phyloP scores from a whole-genome alignment of 768 basidiomycete species.

The Podaxis mareebaensis region DNA sequence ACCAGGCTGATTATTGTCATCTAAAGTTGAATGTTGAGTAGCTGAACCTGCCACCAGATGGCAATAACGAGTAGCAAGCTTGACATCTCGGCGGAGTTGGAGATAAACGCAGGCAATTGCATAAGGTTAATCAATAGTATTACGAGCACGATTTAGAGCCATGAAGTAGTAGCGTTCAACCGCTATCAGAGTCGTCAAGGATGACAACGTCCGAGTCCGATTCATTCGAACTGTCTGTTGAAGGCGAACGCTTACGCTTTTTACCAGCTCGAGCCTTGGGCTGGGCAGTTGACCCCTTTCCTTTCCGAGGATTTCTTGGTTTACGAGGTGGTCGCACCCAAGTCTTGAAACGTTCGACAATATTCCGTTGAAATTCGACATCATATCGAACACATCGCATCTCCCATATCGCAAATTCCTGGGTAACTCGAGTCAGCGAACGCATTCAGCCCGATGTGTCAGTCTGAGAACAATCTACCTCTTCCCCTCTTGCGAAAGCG shows the following conservation, averaged over 20 bases:
- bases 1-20: not conserved
- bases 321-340: not conserved
- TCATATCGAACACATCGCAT: constrained; percentile 9
- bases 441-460: not conserved
- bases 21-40: not conserved
- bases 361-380: not conserved
- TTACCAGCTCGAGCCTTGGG: not conserved
- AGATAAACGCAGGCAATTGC: not conserved
- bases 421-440: not conserved
- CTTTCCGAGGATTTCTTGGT: not conserved
- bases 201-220: not conserved
- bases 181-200: not conserved
- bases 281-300: not conserved
- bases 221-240: not conserved
- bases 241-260: not conserved
- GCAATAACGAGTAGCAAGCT: no score
- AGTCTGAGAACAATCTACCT: not conserved
- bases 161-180: not conserved
- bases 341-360: not conserved
- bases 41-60: not conserved
- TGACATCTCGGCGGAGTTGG: no score
- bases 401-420: constrained; percentile 10
- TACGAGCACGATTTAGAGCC: not conserved
- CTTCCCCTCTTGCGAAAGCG: constrained; percentile 9
- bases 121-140: not conserved